Evolutionary conservation across 2,329 filamentous ascomycete species (phyloP), one percentile per base, ranked within the genome.

Genomic region (Paradendryphiella salina): DNA sequence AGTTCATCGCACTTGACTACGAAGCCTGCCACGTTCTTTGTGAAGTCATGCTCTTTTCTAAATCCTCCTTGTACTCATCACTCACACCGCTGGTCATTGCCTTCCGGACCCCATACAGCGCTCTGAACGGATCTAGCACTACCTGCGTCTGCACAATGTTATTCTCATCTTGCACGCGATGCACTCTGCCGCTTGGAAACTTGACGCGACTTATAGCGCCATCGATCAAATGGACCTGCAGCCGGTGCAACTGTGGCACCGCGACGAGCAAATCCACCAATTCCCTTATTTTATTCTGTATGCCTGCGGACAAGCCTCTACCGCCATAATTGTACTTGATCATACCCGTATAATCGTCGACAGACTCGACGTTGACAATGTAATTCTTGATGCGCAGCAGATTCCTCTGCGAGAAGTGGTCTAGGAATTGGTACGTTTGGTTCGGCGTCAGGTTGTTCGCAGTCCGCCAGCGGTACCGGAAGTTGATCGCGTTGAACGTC

Each of bases 291-390:
- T 76, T 75, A 15, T 63, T 60, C 18, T 66, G 54, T 21, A 80
- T 64, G 0, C 77, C 77, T 21, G 74, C 73, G 2, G 73, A 71
- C 31, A 80, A 56, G 0, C 77, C 77, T 20, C 69, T 62, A 0
- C 77, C 78, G 1, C 72, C 69, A n/a, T 75, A 77, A 56, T 80
- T 80, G 59, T 76, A 80, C 57, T 79, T 80, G 52, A 79, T 76
- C 77, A 78, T 79, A 3, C 77, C 78, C 0, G 76, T 79, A 45
- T 80, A 80, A 33, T 71, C 70, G 57, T 80, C 78, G 20, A 79
- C 75, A 44, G 75, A 74, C 63, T 79, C 76, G 2, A 80, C 70
- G 38, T 73, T 75, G 7, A 80, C 61, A 34, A 77, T 49, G 29
- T 76, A 74, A 23, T 73, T 67, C 59, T 67, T 73, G 6, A 80